Evolutionary conservation across 345 rosid species (phyloP), one percentile per base, ranked within the genome.

Genomic region (Citrus australasica): DNA sequence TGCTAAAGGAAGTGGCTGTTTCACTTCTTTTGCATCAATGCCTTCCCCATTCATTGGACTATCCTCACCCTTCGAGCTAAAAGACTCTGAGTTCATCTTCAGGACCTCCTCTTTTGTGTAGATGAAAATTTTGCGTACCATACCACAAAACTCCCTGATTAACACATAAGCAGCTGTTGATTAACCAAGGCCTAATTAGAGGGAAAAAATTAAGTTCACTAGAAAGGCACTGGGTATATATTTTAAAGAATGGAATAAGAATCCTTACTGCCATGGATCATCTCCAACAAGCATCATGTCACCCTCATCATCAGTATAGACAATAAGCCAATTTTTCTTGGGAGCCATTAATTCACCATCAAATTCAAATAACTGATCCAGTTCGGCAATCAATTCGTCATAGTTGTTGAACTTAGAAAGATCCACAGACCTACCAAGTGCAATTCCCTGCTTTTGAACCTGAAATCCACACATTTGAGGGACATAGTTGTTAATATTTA

Each of bases 221-320:
- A 10, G 4, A 35, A 33, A 30, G 24, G 14, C 9, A 19, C 13
- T 10, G 61, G n/a, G 6, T 6, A 32, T 7, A 22, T 21, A 64
- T 30, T 7, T 5, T 9, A 65, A n/a, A 3, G 46, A 51, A 63
- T 10, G 42, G 21, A 10, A 37, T 3, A 65, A 75, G 74, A 78
- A 76, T 74, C 62, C 95, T 85, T 91, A 93, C 98, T 84, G 90
- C 98, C 98, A 95, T 16, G 98, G 98, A 83, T 95, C 98, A 71
- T 95, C 98, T 55, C 98, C 98, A 56, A 92, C 95, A 73, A 91
- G 95, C 98, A 95, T 93, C 88, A 93, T 92, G 76, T 95, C 98
- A 71, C 85, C 92, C 84, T 95, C 98, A 61, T 91, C 93, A 82
- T 95, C 98, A 8, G 94, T 90, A 74, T 90, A 94, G 13, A 93